Base-by-base conservation (phyloP, 129 eudicot species). In the Pulicaria dysenterica region DNA sequence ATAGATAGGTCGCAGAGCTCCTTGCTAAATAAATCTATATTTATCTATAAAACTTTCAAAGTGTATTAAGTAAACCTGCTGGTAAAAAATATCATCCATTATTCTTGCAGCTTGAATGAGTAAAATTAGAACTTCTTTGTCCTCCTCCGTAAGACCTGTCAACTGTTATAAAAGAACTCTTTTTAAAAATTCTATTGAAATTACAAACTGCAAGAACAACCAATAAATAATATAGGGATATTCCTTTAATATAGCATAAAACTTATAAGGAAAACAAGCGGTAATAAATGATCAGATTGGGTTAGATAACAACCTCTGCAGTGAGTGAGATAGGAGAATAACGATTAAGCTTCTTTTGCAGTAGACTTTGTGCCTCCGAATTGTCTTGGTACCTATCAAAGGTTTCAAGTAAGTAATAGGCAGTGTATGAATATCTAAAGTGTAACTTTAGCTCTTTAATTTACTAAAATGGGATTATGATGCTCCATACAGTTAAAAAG, bases 241-340 rank as follows among this genome's bases (percentile, higher is more conserved):
- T 5, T 38, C 61, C 61, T 56, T 24, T 54, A 40, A 7, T 36
- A 69, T 8, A 38, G 39, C 39, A 51, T 56, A 24, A 13, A 9
- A 12, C 43, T 42, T 13, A 6, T 38, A 40, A 38, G 9, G 37
- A 69, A 48, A 53, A 51, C 5, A 50, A 36, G 48, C 58, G 59
- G 36, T 43, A 14, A 53, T 12, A 39, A 42, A 40, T 37, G 44
- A 4, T 13, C 5, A 46, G 43, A 24, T 9, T 54, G 36, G 73
- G 69, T 58, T 15, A 19, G 19, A 17, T 58, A 67, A 51, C 61
- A 75, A 92, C 98, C 82, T 94, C 99, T 55, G 99, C 88, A 9
- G 67, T 69, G 45, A 94, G 94, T 65, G 96, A 79, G 61, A 88
- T 81, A 72, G 83, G 87, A 72, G 99, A 89, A 85, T 94, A 94